phyloP scores from a whole-genome alignment of 2,329 filamentous ascomycete species.

The Drechslerella coelobrocha region DNA sequence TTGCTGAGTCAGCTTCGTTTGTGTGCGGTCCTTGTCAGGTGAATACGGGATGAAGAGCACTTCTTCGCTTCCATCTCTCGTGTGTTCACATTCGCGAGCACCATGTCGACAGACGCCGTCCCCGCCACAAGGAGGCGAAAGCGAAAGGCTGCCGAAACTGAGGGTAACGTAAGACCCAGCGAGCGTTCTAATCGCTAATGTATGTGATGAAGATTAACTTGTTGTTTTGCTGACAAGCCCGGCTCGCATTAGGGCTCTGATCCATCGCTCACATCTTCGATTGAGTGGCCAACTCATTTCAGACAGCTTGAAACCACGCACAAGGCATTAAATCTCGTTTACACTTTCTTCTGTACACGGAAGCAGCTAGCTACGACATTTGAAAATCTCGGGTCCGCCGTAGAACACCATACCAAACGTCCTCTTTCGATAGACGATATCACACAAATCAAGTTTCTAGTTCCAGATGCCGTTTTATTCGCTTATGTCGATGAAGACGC shows the following conservation, averaged over 20 bases:
- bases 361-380: slow-evolving; percentile 93
- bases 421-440: slow-evolving; percentile 77
- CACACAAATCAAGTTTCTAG: slow-evolving; percentile 77
- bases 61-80: too few relatives aligned
- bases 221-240: too few relatives aligned
- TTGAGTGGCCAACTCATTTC: slow-evolving; percentile 75
- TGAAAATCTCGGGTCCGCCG: slow-evolving; percentile 81
- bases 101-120: slow-evolving; percentile 15
- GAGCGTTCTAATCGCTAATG: too few relatives aligned
- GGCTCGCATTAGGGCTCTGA: not conserved
- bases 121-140: slow-evolving; percentile 19
- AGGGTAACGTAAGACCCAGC: slow-evolving; percentile 3
- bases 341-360: slow-evolving; percentile 90
- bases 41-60: too few relatives aligned
- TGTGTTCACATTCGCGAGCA: too few relatives aligned
- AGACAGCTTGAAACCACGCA: slow-evolving; percentile 76
- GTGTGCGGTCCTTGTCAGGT: too few relatives aligned
- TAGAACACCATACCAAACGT: slow-evolving; percentile 80
- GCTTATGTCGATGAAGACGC: slow-evolving; percentile 83
- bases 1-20: slow-evolving; percentile 13
- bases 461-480: slow-evolving; percentile 81
- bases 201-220: too few relatives aligned
- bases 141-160: not conserved
- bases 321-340: slow-evolving; percentile 86
- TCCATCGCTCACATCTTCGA: not conserved